Evolutionary conservation across 495 filamentous ascomycete species (phyloP).

Genomic region (Aspergillus incahuasiensis): DNA sequence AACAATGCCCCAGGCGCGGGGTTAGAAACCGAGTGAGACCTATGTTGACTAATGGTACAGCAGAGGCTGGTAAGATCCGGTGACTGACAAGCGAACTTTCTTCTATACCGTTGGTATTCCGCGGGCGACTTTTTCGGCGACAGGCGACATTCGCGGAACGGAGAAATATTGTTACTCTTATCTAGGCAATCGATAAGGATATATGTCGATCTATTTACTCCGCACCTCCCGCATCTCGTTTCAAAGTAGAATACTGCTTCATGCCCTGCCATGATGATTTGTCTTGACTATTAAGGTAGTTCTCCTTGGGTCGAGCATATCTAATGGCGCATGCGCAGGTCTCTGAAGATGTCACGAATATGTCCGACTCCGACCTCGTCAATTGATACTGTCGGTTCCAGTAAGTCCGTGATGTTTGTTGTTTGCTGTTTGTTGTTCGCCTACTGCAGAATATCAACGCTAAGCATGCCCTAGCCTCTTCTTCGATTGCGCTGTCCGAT

Average conservation of each 20-base stretch:
- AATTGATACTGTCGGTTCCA: slow-evolving; percentile 36
- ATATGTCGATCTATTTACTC: not conserved
- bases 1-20: slow-evolving; percentile 29
- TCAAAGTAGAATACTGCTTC: not conserved
- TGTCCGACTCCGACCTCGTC: slow-evolving; percentile 15
- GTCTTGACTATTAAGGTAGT: too few species aligned
- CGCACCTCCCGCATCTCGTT: not conserved
- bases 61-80: not conserved
- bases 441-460: too few species aligned
- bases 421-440: not conserved
- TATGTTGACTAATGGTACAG: slow-evolving; percentile 26
- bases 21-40: slow-evolving; percentile 22
- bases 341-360: slow-evolving; percentile 1
- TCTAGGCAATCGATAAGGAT: slow-evolving; percentile 21
- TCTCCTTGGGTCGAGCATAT: not conserved
- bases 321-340: not conserved
- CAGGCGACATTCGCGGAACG: slow-evolving; percentile 19
- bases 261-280: not conserved
- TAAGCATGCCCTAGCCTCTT: slow-evolving; percentile 17
- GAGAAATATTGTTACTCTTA: slow-evolving; percentile 27
- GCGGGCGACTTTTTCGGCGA: slow-evolving; percentile 18
- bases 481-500: slow-evolving; percentile 27
- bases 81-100: not conserved
- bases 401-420: slow-evolving; percentile 16
- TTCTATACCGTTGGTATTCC: not conserved